Conservation (phyloP, 106 monocot species). For the Chionographis japonica region DNA sequence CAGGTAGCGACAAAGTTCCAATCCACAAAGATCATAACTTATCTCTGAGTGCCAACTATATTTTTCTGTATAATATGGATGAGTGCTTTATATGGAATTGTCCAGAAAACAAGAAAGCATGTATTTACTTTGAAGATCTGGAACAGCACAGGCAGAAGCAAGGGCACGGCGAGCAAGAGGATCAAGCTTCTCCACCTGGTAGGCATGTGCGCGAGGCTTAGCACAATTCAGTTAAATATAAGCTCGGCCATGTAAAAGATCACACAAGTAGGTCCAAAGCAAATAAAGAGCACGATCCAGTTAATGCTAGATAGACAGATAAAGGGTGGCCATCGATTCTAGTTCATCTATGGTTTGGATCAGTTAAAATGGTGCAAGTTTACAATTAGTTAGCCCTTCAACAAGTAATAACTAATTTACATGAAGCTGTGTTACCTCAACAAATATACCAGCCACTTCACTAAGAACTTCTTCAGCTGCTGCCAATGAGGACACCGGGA, state of each 20-base stretch:
- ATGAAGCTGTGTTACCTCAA: slow-evolving; percentile 52
- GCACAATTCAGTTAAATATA: not conserved
- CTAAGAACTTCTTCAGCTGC: slow-evolving; percentile 62
- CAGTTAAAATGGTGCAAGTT: not conserved
- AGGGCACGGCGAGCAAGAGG: slow-evolving; percentile 73
- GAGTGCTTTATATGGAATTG: too few relatives aligned
- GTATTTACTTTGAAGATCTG: slow-evolving; percentile 66
- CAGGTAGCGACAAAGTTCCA: too few relatives aligned
- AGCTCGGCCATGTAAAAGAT: too few relatives aligned
- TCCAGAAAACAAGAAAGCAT: not conserved
- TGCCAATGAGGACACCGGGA: slow-evolving; percentile 68
- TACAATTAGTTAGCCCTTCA: not conserved
- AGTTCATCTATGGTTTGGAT: too few relatives aligned
- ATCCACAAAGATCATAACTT: too few relatives aligned
- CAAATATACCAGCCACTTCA: slow-evolving; percentile 33
- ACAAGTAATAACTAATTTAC: not conserved
- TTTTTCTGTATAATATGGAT: too few relatives aligned
- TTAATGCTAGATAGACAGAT: too few relatives aligned
- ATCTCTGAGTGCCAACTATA: too few relatives aligned
- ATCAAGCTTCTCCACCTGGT: slow-evolving; percentile 63
- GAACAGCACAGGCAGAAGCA: slow-evolving; percentile 37
- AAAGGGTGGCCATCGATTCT: too few relatives aligned
- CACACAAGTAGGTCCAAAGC: too few relatives aligned
- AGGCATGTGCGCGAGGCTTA: slow-evolving; percentile 12
- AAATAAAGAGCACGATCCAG: too few relatives aligned